Evolutionary conservation across 2,329 filamentous ascomycete species (phyloP), one percentile per base, ranked within the genome.

Genomic region (Plenodomus lindquistii): DNA sequence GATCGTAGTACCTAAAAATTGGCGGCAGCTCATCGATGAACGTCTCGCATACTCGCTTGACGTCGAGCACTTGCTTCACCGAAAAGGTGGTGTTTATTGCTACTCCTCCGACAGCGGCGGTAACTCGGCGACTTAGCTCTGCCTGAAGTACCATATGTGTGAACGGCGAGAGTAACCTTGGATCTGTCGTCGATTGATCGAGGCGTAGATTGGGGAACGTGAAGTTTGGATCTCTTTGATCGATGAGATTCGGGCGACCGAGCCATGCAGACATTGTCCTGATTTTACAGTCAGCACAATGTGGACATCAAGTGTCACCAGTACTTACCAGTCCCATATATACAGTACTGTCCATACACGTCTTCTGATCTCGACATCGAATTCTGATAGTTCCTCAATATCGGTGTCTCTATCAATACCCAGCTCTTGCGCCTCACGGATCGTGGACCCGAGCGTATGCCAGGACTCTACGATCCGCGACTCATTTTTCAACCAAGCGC

Each of bases 341-440:
- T 76, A 78, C 11, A 79, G 55, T 19, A 79, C 60, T 34, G 72
- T 72, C 77, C 77, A 80, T 4, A 79, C 46, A 4, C 77, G 71
- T 47, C 75, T 67, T 46, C 77, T 67, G 59, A 79, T 78, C 52
- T 79, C 77, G 6, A 70, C 64, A 13, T 79, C 77, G 47, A 78
- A 79, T 31, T 79, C 77, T 2, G 70, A 70, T 24, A 77, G 44
- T 0, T 60, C 65, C 13, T 69, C 60, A 15, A 66, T 67, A 6
- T 67, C 55, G 13, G 62, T 60, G 27, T 74, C 70, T 43, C 73
- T 74, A 47, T 80, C 75, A 44, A 74, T 62, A 1, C 71, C 77
- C 39, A 78, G 64, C 52, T 81, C 78, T 55, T 79, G 77, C 0
- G 77, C 78, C 37, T 77, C 75, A 6, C 74, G 75, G 22, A 80